These are phyloP conservation scores for Brachypodium distachyon DNA, from an alignment of 202 grass and related monocot genomes.

Conservation along the genomic window DNA sequence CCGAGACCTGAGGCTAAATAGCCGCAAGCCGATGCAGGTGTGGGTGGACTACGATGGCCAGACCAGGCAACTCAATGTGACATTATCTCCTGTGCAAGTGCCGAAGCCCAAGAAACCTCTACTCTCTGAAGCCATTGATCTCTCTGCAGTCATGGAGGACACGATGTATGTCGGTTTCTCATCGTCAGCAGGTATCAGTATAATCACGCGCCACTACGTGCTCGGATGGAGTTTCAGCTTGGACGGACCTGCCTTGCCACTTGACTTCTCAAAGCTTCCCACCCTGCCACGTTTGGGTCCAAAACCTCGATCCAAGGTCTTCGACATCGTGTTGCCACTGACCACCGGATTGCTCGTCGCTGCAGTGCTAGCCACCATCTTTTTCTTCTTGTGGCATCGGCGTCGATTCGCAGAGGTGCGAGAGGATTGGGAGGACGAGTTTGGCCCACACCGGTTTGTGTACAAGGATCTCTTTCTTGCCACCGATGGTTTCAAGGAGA, in stretches of 20 bases:
- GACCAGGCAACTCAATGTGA: conserved; percentile 3
- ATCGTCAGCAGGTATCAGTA: background rate
- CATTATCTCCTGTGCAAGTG: background rate
- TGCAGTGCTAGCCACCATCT: background rate
- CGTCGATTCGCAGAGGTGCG: conserved; percentile 14
- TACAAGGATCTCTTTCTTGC: conserved; percentile 24
- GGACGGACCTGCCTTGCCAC: background rate
- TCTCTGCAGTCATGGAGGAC: background rate
- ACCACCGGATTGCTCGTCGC: background rate
- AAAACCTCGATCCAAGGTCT: conserved; percentile 25
- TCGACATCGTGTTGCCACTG: conserved; percentile 14
- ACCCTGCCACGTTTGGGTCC: conserved; percentile 14
- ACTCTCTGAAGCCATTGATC: background rate
- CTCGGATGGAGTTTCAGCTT: conserved; percentile 36
- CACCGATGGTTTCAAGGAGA: conserved; percentile 18
- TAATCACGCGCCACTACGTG: conserved; percentile 25
- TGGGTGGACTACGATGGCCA: conserved; percentile 28
- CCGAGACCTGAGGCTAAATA: conserved; percentile 5
- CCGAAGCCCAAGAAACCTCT: conserved; percentile 29
- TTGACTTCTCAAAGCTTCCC: conserved; percentile 14
- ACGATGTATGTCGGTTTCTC: conserved; percentile 30
- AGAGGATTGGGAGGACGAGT: conserved; percentile 33
- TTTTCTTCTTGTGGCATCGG: background rate
- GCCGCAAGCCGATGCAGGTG: conserved; percentile 28
- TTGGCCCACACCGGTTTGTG: conserved; percentile 19